Conservation (phyloP, 768 basidiomycete species). For the Russula ochroleuca region DNA sequence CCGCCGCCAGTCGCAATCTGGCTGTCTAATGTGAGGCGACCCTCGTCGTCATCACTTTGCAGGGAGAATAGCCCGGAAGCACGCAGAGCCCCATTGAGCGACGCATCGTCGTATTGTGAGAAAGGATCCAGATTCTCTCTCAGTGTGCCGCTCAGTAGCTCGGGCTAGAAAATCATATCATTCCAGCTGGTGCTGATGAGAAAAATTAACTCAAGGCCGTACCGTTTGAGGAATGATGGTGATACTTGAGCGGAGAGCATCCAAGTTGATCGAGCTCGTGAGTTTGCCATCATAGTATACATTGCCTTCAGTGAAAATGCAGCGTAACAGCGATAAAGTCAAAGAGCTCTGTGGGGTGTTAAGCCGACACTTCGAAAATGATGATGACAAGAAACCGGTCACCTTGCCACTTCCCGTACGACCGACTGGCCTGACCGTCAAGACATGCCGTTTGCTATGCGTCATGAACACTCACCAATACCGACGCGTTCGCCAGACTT, state of each 20-base stretch:
- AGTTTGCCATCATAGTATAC: conserved; percentile 50
- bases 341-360: conserved; percentile 39
- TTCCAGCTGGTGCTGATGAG: conserved; percentile 16
- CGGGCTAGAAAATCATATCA: conserved; percentile 34
- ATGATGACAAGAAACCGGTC: conserved; percentile 8
- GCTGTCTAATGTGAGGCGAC: conserved; percentile 43
- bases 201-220: conserved; percentile 24
- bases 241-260: conserved; percentile 48
- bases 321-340: conserved; percentile 50
- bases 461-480: conserved; percentile 38
- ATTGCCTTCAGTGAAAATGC: conserved; percentile 50
- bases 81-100: conserved; percentile 46
- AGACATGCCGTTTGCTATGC: background rate
- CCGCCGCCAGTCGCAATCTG: conserved; percentile 42
- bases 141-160: conserved; percentile 52
- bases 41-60: conserved; percentile 38
- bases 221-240: conserved; percentile 60
- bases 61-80: conserved; percentile 45
- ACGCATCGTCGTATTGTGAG: conserved; percentile 48
- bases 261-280: conserved; percentile 47
- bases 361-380: background rate
- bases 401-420: conserved; percentile 56
- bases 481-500: conserved; percentile 56
- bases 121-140: conserved; percentile 62
- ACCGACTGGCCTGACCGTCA: conserved; percentile 40